Percentiles rank a stretch among this genome's conserved stretches.
Conservation (phyloP, 1,284 basidiomycete species). For the Amylostereum areolatum region DNA sequence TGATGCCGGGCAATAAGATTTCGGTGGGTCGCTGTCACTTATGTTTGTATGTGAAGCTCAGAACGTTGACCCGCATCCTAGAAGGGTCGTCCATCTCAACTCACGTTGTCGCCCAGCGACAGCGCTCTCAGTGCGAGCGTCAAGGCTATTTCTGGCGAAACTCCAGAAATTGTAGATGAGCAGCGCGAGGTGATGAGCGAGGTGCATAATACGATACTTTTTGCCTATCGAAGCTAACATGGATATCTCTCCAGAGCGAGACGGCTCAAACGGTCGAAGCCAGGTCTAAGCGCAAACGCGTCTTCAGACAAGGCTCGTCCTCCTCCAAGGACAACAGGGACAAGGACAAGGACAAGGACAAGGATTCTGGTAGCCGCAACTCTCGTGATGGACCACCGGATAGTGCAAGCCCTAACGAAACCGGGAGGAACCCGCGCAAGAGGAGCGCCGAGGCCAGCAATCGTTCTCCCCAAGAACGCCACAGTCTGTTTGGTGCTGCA, state of each 20-base stretch:
- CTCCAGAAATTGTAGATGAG: conserved; percentile 32
- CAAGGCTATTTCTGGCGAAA: conserved; percentile 27
- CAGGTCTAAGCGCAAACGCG: conserved; percentile 34
- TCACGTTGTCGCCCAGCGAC: conserved; percentile 58
- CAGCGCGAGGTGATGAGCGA: conserved; percentile 64
- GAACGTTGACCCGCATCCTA: conserved; percentile 5
- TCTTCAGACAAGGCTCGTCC: conserved; percentile 43
- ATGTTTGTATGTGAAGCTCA: not conserved
- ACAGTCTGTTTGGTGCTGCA: conserved; percentile 71
- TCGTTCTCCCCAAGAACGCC: conserved; percentile 38
- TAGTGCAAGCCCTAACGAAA: conserved; percentile 14
- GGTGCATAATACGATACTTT: conserved; percentile 31
- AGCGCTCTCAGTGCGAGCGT: conserved; percentile 40
- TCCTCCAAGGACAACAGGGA: conserved; percentile 25
- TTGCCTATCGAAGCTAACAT: conserved; percentile 5
- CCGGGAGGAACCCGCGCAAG: conserved; percentile 38
- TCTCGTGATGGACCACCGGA: conserved; percentile 26
- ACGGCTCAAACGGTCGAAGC: conserved; percentile 16
- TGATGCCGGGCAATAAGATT: too few species aligned
- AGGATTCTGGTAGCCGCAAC: conserved; percentile 30
- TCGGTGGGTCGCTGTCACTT: too few species aligned
- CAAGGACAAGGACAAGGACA: conserved; percentile 17
- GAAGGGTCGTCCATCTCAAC: conserved; percentile 36
- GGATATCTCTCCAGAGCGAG: conserved; percentile 35
- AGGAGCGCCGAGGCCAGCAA: conserved; percentile 48